These are phyloP conservation scores for Multifurca ochricompacta DNA, from an alignment of 768 basidiomycete species.

Conservation along the genomic window DNA sequence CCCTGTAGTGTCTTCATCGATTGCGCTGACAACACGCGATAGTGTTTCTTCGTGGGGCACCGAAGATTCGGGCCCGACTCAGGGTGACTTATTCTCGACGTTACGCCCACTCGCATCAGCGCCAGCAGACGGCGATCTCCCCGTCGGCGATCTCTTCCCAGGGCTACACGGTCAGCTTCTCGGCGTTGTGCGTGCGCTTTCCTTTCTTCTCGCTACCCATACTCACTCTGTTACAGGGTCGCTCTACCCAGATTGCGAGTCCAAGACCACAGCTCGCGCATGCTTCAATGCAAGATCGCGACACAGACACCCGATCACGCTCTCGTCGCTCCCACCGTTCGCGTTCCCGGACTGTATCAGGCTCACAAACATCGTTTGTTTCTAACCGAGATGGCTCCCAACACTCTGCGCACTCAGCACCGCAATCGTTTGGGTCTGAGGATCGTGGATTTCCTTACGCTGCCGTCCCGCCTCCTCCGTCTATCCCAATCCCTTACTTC, in stretches of 20 bases:
- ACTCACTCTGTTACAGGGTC: background rate
- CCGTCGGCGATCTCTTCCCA: background rate
- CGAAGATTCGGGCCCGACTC: background rate
- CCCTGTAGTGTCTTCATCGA: background rate
- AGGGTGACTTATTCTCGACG: slow-evolving; percentile 6
- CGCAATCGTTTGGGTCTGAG: background rate
- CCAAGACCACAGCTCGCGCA: slow-evolving; percentile 11
- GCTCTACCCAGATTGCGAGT: slow-evolving; percentile 4
- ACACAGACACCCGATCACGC: slow-evolving; percentile 3
- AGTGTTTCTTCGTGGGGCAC: slow-evolving; percentile 16
- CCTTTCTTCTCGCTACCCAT: background rate
- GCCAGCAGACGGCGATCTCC: background rate
- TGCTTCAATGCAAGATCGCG: background rate
- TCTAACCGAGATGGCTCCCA: background rate
- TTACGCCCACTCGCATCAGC: slow-evolving; percentile 1
- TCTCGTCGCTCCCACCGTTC: background rate
- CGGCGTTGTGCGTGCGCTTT: slow-evolving; percentile 6
- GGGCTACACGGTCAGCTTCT: slow-evolving; percentile 14
- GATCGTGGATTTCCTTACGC: slow-evolving; percentile 15
- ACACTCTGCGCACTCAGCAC: background rate
- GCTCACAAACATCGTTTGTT: slow-evolving; percentile 4
- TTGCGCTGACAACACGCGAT: background rate
- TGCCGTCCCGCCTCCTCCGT: background rate
- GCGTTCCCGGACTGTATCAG: background rate
- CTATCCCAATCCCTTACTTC: background rate